Conservation (phyloP, 129 eudicot genomes). For the Flaveria brownii region DNA sequence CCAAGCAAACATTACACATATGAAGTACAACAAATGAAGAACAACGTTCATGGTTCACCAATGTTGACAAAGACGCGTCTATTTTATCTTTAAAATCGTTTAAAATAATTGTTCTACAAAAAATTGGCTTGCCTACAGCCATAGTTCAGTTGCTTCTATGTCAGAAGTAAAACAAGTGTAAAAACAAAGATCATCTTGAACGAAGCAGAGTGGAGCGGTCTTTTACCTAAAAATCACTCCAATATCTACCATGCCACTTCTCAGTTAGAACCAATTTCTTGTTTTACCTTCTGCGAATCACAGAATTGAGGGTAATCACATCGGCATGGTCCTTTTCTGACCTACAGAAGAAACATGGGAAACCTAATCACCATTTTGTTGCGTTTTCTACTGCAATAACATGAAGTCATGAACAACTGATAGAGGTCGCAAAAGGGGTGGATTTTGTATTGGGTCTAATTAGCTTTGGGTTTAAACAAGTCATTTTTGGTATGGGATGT, state of each 20-base stretch:
- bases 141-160: neutral
- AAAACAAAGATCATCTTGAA: neutral
- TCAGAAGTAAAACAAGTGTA: neutral
- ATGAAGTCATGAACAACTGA: neutral
- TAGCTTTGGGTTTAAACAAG: neutral
- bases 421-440: neutral
- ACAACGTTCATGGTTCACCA: neutral
- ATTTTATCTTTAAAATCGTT: neutral
- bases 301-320: constrained; percentile 72
- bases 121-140: neutral
- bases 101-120: neutral
- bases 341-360: constrained; percentile 52
- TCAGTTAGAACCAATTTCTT: neutral
- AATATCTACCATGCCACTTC: neutral
- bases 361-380: constrained; percentile 12
- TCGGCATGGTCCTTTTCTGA: constrained; percentile 70
- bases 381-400: neutral
- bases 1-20: neutral
- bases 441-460: neutral
- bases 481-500: neutral
- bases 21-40: neutral
- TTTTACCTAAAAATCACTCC: constrained; percentile 14
- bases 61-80: neutral
- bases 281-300: constrained; percentile 63
- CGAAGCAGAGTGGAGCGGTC: neutral